These are phyloP conservation scores for Penicillium sp. DNA, from an alignment of 2,329 filamentous ascomycete species.

Conservation along the genomic window DNA sequence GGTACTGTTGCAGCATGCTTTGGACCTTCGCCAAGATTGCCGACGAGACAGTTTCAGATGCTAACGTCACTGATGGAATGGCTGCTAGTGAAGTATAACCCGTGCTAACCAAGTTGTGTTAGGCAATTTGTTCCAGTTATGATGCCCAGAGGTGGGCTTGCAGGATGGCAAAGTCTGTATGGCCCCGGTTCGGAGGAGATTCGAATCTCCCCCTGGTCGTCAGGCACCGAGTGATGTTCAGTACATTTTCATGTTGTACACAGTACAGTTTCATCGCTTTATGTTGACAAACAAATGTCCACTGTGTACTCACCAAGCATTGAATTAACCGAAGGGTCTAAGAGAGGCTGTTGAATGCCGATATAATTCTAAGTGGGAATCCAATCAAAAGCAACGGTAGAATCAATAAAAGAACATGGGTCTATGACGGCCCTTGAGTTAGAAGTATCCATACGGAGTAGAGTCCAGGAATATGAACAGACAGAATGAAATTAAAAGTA, in stretches of 20 bases:
- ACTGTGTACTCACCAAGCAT: neutral
- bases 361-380: neutral
- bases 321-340: neutral
- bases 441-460: neutral
- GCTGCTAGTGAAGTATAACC: neutral
- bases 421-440: neutral
- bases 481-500: neutral
- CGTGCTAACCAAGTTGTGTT: neutral
- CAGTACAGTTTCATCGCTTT: neutral
- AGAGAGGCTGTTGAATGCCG: neutral
- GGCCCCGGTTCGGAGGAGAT: neutral
- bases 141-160: neutral
- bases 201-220: slow-evolving; percentile 12
- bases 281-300: neutral
- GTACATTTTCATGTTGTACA: too few relatives aligned
- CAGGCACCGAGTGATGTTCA: slow-evolving; percentile 9
- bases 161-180: neutral
- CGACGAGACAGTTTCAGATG: neutral
- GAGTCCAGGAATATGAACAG: neutral
- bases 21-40: too few relatives aligned
- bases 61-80: neutral
- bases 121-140: neutral
- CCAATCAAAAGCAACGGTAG: neutral
- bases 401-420: slow-evolving; percentile 1
- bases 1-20: too few relatives aligned